These are phyloP conservation scores for Fusarium sp. DNA, from an alignment of 2,329 filamentous ascomycete species.

Conservation along the genomic window DNA sequence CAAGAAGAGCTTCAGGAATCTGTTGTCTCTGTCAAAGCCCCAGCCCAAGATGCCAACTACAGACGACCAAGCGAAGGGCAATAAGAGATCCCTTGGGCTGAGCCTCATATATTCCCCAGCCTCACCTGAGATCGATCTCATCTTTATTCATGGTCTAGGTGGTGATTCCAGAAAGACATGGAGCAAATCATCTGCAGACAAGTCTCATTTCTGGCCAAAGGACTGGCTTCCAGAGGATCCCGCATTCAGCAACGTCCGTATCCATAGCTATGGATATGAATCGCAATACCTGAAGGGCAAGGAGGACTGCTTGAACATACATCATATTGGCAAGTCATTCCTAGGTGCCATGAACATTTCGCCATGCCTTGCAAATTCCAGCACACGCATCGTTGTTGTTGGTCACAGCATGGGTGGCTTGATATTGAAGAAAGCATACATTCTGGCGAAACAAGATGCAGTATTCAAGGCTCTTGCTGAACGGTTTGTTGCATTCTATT, in stretches of 20 bases:
- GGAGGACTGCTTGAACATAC: constrained; percentile 44
- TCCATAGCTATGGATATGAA: constrained; percentile 49
- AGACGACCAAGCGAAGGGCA: not conserved
- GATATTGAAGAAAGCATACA: constrained; percentile 48
- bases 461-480: constrained; percentile 42
- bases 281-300: constrained; percentile 44
- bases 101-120: constrained; percentile 34
- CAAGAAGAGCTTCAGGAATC: constrained; percentile 4
- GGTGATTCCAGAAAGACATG: constrained; percentile 53
- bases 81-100: constrained; percentile 30
- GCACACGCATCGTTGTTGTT: constrained; percentile 52
- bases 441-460: constrained; percentile 48
- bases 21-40: constrained; percentile 21
- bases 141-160: constrained; percentile 54
- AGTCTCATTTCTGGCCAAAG: constrained; percentile 51
- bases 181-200: constrained; percentile 38
- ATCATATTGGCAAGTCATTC: constrained; percentile 47
- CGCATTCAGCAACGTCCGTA: constrained; percentile 37
- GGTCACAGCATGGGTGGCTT: constrained; percentile 58
- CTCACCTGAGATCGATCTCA: constrained; percentile 43
- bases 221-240: constrained; percentile 39
- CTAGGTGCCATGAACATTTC: constrained; percentile 41
- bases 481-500: constrained; percentile 49
- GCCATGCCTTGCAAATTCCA: constrained; percentile 30
- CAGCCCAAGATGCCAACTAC: constrained; percentile 8